Base-by-base conservation (phyloP, 305 asterid species). In the Fraxinus albicans region DNA sequence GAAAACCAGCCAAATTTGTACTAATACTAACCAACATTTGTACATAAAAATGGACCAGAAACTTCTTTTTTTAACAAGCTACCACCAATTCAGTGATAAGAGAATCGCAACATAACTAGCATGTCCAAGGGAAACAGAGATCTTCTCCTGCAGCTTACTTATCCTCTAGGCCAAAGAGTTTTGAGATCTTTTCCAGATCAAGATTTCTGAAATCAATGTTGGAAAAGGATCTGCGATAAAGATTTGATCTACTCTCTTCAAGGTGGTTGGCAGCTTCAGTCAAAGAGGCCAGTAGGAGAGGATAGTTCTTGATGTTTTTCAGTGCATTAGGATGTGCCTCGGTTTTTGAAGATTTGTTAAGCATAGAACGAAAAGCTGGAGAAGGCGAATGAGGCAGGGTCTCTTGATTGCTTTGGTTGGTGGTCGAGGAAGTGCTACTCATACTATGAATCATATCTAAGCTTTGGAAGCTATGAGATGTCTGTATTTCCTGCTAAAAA, bases 271-370 rank as follows among this genome's bases (percentile, higher is more conserved):
- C 90, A 73, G 94, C 89, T 85, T 93, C 95, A 2, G 92, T 90
- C 78, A 92, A 84, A 33, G 97, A 93, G 29, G 97, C 98, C 40
- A 94, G 82, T 23, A 94, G 85, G 81, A 94, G 92, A 42, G 98
- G 97, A 82, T 92, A 93, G 83, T 94, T 94, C 90, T 94, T 93
- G 81, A 92, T 92, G 90, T 94, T 94, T 60, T 91, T 94, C 25
- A 92, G 92, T 12, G 98, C 98, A 84, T 91, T 92, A 0, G 98
- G 95, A 82, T 93, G 98, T 40, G 94, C 97, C 81, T 94, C 97
- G 0, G 97, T 94, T 87, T 86, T 93, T 8, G 95, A 89, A 76
- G 92, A 74, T n/a, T 88, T 88, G 38, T 82, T 85, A 1, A 73
- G 89, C 80, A 80, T 86, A 19, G 94, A 76, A 13, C 82, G 89